A percentile compares a stretch with the other conserved stretches of the same genome.
Evolutionary conservation across 2,329 filamentous ascomycete genomes (phyloP).

Genomic region (Conoideocrella luteorostrata): DNA sequence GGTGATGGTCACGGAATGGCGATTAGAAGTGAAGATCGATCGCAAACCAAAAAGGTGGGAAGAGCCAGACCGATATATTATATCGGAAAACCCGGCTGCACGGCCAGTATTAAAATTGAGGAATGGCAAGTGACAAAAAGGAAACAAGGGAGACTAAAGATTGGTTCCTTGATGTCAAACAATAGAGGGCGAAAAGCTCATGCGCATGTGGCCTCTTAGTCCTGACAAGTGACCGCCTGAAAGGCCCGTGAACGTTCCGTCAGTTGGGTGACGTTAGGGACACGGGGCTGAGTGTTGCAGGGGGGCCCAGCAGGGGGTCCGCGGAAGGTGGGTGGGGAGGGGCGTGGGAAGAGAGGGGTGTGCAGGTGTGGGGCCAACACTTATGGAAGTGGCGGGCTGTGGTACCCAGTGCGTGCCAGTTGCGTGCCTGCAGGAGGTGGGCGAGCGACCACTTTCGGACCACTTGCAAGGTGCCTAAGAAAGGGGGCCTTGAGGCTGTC

Average conservation of each 20-base stretch:
- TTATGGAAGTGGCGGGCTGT: not conserved
- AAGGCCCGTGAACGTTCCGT: constrained; percentile 26
- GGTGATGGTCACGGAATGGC: no score
- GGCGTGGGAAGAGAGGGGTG: not conserved
- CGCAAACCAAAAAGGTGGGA: not conserved
- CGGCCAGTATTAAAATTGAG: constrained; percentile 13
- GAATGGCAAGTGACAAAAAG: constrained; percentile 16
- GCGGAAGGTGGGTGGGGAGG: constrained; percentile 8
- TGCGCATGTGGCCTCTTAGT: constrained; percentile 23
- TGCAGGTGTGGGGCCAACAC: not conserved
- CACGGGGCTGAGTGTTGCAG: constrained; percentile 34
- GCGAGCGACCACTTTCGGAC: not conserved
- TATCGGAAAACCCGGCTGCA: constrained; percentile 13
- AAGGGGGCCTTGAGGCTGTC: not conserved
- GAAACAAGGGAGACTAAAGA: constrained; percentile 14
- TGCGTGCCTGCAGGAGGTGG: not conserved
- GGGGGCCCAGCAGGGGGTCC: not conserved
- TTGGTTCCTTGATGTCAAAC: constrained; percentile 13
- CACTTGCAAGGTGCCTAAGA: not conserved
- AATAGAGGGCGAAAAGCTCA: constrained; percentile 12
- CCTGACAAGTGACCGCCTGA: constrained; percentile 21
- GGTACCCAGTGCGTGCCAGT: constrained; percentile 1
- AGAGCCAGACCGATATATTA: constrained; percentile 7
- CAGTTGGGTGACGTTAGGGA: constrained; percentile 35
- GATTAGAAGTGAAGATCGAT: not conserved